These are phyloP conservation scores for Quercus glauca DNA, from an alignment of 306 rosid species.

Conservation along the genomic window DNA sequence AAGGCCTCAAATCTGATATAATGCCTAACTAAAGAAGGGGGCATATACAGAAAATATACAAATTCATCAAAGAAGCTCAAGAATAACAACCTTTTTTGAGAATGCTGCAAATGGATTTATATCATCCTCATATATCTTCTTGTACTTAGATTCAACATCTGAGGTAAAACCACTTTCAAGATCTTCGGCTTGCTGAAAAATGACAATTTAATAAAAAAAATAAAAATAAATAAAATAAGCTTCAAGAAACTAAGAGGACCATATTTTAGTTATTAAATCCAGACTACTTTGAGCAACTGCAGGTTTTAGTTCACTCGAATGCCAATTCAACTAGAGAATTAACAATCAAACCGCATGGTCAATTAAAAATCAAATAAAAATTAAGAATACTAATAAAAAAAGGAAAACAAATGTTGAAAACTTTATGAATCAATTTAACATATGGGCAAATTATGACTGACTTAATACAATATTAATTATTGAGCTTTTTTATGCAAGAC, in stretches of 20 bases:
- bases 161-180: slow-evolving; percentile 93
- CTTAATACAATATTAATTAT: no score
- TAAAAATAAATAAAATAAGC: no score
- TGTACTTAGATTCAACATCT: slow-evolving; percentile 97
- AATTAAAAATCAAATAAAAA: background rate
- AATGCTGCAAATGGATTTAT: slow-evolving; percentile 99
- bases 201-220: background rate
- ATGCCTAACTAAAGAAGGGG: background rate
- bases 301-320: no score
- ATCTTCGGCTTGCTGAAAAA: slow-evolving; percentile 81
- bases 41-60: background rate
- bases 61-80: slow-evolving; percentile 11
- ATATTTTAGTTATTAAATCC: no score
- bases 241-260: background rate
- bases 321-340: background rate
- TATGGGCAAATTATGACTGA: no score
- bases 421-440: background rate
- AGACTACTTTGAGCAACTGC: no score
- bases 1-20: background rate
- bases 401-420: no score
- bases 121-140: slow-evolving; percentile 95
- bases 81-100: slow-evolving; percentile 73
- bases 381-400: background rate
- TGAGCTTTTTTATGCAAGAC: no score
- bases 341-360: slow-evolving; percentile 14